These are phyloP conservation scores for Fusarium pilosicola DNA, from an alignment of 2,329 filamentous ascomycete species.

Conservation along the genomic window DNA sequence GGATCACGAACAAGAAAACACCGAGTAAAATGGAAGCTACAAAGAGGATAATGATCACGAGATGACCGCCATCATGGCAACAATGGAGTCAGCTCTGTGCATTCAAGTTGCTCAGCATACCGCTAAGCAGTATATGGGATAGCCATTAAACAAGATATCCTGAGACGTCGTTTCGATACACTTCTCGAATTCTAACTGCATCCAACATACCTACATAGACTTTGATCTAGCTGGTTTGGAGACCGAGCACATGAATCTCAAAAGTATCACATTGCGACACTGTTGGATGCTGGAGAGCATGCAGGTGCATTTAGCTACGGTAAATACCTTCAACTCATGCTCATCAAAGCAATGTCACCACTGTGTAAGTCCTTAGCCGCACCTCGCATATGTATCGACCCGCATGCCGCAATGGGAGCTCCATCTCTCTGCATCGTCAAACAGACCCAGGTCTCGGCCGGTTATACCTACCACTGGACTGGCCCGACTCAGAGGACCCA, in stretches of 20 bases:
- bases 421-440: constrained; percentile 20
- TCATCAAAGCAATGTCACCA: not conserved
- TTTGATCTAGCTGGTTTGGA: constrained; percentile 8
- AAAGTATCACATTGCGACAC: not conserved
- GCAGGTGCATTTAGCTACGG: constrained; percentile 13
- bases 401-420: constrained; percentile 16
- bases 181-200: not conserved
- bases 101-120: constrained; percentile 4
- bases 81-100: constrained; percentile 1
- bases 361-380: constrained; percentile 20
- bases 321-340: constrained; percentile 3
- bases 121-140: constrained; percentile 20
- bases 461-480: constrained; percentile 36
- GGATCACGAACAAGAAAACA: constrained; percentile 4
- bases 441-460: constrained; percentile 34
- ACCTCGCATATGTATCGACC: constrained; percentile 19
- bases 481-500: constrained; percentile 28
- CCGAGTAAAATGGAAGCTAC: not conserved
- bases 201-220: not conserved
- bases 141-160: not conserved
- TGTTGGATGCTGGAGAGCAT: constrained; percentile 10
- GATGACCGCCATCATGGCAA: constrained; percentile 2
- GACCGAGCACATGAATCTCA: not conserved
- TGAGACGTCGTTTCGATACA: not conserved
- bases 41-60: constrained; percentile 18